Percentiles rank a stretch among this genome's conserved stretches.
These are phyloP conservation scores for Bullera alba DNA, from an alignment of 768 basidiomycete species.

Conservation along the genomic window DNA sequence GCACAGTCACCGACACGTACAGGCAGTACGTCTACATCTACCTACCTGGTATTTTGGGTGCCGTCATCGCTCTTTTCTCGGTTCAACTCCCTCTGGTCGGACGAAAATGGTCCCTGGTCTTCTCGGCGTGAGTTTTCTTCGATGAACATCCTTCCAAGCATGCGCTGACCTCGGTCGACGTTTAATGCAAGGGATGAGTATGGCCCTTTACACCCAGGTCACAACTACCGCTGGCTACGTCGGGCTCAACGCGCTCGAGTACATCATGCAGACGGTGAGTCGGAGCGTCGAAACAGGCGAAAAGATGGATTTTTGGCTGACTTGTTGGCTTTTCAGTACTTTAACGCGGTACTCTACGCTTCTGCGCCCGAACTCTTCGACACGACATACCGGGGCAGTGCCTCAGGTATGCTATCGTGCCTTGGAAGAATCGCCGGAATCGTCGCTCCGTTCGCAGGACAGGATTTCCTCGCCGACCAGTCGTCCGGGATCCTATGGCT, in stretches of 20 bases:
- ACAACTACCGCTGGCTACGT: conserved; percentile 37
- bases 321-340: conserved; percentile 23
- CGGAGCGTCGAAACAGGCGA: neutral
- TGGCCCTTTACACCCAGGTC: conserved; percentile 45
- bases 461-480: conserved; percentile 18
- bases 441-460: conserved; percentile 44
- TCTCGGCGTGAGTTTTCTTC: conserved; percentile 36
- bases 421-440: conserved; percentile 38
- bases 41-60: conserved; percentile 39
- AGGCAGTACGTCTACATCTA: conserved; percentile 44
- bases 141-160: neutral
- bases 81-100: conserved; percentile 39
- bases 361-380: conserved; percentile 44
- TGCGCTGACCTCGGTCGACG: too few relatives aligned
- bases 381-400: conserved; percentile 39
- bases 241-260: conserved; percentile 40
- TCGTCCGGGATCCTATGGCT: conserved; percentile 40
- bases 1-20: conserved; percentile 45
- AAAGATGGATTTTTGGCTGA: neutral
- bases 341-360: conserved; percentile 46
- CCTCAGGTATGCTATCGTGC: conserved; percentile 38
- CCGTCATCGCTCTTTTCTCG: conserved; percentile 34
- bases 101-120: conserved; percentile 37
- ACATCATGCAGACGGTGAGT: conserved; percentile 43
- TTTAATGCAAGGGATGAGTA: conserved; percentile 13